Percentiles rank a stretch among this genome's conserved stretches.
Conservation (phyloP, 306 rosid species). For the Argentina anserina region DNA sequence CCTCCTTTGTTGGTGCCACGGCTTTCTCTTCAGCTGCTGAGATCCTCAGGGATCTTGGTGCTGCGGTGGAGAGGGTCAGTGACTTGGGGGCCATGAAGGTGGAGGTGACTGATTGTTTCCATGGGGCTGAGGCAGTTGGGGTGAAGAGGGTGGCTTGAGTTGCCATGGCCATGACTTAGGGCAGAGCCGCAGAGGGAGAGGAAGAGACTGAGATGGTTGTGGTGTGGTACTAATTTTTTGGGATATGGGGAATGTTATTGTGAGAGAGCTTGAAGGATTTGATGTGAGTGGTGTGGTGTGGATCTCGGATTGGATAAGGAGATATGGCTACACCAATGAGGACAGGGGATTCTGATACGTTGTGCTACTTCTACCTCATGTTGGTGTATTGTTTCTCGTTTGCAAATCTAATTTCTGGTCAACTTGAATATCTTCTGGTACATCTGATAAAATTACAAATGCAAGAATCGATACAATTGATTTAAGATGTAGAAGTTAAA, state of each 20-base stretch:
- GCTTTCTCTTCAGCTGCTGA: slow-evolving; percentile 32
- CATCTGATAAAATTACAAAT: too few species aligned
- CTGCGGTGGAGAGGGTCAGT: slow-evolving; percentile 24
- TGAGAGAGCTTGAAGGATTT: slow-evolving; percentile 27
- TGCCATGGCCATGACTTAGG: slow-evolving; percentile 66
- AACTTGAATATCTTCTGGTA: too few species aligned
- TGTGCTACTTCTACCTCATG: slow-evolving; percentile 23
- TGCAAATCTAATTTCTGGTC: slow-evolving; percentile 1
- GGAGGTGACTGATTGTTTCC: slow-evolving; percentile 57
- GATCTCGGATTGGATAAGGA: slow-evolving; percentile 53
- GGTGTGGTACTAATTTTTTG: neutral
- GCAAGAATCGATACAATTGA: too few species aligned
- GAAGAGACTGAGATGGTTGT: neutral
- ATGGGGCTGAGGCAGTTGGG: slow-evolving; percentile 49
- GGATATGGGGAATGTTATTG: neutral
- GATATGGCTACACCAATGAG: slow-evolving; percentile 54
- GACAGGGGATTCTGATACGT: slow-evolving; percentile 40
- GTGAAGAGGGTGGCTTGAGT: slow-evolving; percentile 85
- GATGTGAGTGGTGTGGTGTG: slow-evolving; percentile 31
- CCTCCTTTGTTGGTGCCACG: slow-evolving; percentile 23
- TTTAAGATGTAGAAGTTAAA: too few species aligned
- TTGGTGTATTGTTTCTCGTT: slow-evolving; percentile 1
- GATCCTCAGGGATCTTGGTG: slow-evolving; percentile 33
- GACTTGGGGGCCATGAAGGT: slow-evolving; percentile 52
- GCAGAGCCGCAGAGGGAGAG: neutral